phyloP scores from a whole-genome alignment of 441 rosid species.

The Croton setiger region DNA sequence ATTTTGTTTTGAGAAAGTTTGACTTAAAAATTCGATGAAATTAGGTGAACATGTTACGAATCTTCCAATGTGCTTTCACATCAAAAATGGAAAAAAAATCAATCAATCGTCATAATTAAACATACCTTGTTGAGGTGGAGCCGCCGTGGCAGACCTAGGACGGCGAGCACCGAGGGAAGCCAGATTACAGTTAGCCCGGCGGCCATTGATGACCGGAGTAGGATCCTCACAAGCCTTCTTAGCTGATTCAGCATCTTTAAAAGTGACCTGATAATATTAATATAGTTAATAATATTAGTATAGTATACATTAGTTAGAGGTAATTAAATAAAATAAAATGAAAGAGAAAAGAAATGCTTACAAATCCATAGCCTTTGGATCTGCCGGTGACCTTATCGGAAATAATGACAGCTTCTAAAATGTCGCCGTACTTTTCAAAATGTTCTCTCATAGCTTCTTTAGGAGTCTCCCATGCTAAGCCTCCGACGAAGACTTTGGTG shows the following conservation, averaged over 20 bases:
- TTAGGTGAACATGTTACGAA: not conserved
- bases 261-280: constrained; percentile 53
- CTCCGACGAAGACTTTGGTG: constrained; percentile 94
- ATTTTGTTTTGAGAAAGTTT: not conserved
- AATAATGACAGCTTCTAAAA: constrained; percentile 89
- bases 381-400: constrained; percentile 81
- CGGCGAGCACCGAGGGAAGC: constrained; percentile 87
- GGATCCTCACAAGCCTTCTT: constrained; percentile 81
- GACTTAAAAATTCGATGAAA: not conserved
- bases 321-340: not conserved
- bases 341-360: constrained; percentile 21
- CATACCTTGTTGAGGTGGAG: constrained; percentile 59
- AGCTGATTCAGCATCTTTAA: constrained; percentile 80
- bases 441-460: constrained; percentile 76
- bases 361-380: constrained; percentile 98
- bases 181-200: constrained; percentile 90
- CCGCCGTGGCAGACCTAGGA: constrained; percentile 44
- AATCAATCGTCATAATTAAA: too few relatives aligned
- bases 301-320: not conserved
- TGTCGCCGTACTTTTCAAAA: constrained; percentile 80
- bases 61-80: not conserved
- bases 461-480: constrained; percentile 92
- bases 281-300: not conserved
- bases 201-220: constrained; percentile 75
- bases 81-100: constrained; percentile 3